Percentiles rank a stretch among this genome's conserved stretches.
phyloP scores from a whole-genome alignment of 176 grass and related monocot species.

The Avena atlantica region DNA sequence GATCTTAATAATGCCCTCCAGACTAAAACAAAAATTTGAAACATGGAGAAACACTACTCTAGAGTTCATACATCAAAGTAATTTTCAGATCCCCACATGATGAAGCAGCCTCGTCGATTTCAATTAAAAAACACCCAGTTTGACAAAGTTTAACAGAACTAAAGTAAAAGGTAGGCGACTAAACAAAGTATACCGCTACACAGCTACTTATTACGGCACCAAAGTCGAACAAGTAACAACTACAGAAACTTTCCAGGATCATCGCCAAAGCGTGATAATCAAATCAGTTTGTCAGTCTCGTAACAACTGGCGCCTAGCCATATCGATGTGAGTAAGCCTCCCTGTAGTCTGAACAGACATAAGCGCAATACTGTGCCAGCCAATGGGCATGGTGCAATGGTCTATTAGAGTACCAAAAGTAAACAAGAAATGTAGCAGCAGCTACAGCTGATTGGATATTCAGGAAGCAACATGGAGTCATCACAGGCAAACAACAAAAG shows the following conservation, averaged over 20 bases:
- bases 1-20: not conserved
- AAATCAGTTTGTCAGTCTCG: too few relatives aligned
- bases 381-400: not conserved
- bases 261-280: too few relatives aligned
- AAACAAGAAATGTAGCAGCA: conserved; percentile 8
- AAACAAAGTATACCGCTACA: too few relatives aligned
- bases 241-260: too few relatives aligned
- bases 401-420: not conserved
- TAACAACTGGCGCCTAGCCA: too few relatives aligned
- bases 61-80: not conserved
- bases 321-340: not conserved
- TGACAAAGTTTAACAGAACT: too few relatives aligned
- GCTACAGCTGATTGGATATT: not conserved
- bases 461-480: not conserved
- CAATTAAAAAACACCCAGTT: too few relatives aligned
- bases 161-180: too few relatives aligned
- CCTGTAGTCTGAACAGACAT: not conserved
- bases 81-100: conserved; percentile 11
- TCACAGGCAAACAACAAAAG: not conserved
- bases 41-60: not conserved
- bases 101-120: too few relatives aligned
- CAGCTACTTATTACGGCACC: too few relatives aligned
- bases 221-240: too few relatives aligned
- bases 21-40: not conserved
- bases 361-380: not conserved